A percentile compares a stretch with the other conserved stretches of the same genome.
Conservation (phyloP, 176 grass and related monocot species). For the Oryza nivara region DNA sequence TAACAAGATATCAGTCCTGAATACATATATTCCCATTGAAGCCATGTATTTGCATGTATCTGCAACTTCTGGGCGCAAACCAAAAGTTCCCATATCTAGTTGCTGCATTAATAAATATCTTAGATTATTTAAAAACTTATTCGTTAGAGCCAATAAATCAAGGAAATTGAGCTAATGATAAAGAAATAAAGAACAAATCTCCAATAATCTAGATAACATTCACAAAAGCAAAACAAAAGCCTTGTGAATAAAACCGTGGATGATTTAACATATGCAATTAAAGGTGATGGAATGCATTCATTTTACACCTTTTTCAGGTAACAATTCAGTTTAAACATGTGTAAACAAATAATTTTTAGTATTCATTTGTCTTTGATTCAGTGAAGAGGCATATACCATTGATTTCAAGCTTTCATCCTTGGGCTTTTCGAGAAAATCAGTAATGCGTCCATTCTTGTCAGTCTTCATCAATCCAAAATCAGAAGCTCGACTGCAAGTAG, state of each 20-base stretch:
- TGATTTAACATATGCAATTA: background rate
- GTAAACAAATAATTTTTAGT: conserved; percentile 1
- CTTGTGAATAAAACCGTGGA: background rate
- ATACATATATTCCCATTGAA: conserved; percentile 87
- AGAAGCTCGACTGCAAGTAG: conserved; percentile 67
- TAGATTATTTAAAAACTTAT: conserved; percentile 1
- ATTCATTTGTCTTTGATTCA: background rate
- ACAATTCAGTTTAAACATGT: conserved; percentile 8
- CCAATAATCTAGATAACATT: background rate
- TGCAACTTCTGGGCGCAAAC: conserved; percentile 56
- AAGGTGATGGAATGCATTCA: background rate
- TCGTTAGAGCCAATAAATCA: background rate
- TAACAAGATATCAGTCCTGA: conserved; percentile 67
- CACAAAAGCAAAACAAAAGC: background rate
- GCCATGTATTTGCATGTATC: conserved; percentile 65
- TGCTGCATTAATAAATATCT: conserved; percentile 50
- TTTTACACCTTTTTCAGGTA: background rate
- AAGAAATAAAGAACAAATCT: background rate
- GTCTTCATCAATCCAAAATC: conserved; percentile 83
- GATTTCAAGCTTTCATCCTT: conserved; percentile 72
- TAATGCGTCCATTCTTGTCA: conserved; percentile 56
- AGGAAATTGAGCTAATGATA: background rate
- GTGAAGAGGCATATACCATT: conserved; percentile 52
- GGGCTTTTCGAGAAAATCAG: conserved; percentile 76
- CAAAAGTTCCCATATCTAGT: conserved; percentile 56